Conservation (phyloP, 305 asterid species). For the Fraxinus greggii region DNA sequence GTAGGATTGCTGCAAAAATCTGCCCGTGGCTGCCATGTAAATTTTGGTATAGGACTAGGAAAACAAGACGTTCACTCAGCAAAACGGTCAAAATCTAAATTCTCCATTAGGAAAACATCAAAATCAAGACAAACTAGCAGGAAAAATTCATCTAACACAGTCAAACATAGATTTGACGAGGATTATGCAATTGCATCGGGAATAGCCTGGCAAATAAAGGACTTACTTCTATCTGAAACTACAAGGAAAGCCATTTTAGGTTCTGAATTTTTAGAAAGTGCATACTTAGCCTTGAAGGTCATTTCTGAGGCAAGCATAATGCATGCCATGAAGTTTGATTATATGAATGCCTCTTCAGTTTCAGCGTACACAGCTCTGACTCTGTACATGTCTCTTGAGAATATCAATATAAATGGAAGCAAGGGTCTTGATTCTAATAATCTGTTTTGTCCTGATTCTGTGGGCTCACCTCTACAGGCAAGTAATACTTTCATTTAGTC, state of each 20-base stretch:
- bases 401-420: conserved; percentile 38
- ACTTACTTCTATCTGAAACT: conserved; percentile 62
- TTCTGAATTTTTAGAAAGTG: conserved; percentile 46
- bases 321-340: conserved; percentile 51
- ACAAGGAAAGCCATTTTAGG: conserved; percentile 53
- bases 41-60: conserved; percentile 41
- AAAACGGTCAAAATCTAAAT: conserved; percentile 39
- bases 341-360: conserved; percentile 46
- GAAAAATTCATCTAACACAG: conserved; percentile 34
- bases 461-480: conserved; percentile 49
- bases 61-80: conserved; percentile 34
- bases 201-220: conserved; percentile 91
- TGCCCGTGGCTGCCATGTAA: conserved; percentile 50
- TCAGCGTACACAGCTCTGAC: conserved; percentile 67
- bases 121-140: conserved; percentile 35
- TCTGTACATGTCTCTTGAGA: conserved; percentile 62
- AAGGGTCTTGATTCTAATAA: conserved; percentile 15
- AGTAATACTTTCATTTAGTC: conserved; percentile 33
- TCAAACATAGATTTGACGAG: conserved; percentile 38
- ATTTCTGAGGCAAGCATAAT: conserved; percentile 75
- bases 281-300: conserved; percentile 56
- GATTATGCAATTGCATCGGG: conserved; percentile 72
- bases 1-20: conserved; percentile 60
- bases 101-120: conserved; percentile 42
- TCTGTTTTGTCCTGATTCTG: conserved; percentile 9